Evolutionary conservation across 306 rosid genomes (phyloP), one percentile per base, ranked within the genome.

Genomic region (Begonia peltatifolia): DNA sequence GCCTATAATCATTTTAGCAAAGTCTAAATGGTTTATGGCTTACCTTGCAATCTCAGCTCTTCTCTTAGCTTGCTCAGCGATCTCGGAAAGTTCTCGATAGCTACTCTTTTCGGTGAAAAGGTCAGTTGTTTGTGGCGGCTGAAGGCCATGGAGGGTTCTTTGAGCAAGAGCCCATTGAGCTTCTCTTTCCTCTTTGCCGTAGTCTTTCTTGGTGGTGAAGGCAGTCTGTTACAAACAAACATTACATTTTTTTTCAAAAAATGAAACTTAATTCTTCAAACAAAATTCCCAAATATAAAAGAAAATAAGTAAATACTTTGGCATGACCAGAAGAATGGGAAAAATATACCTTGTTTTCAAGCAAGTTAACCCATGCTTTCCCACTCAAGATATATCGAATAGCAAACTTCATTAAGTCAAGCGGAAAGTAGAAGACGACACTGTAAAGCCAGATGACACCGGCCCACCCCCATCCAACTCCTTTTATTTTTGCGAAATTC

Each of bases 101-200:
- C 81, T 86, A 76, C 65, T 83, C 75, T 90, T 90, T 23, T 90
- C 99, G 30, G 62, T 67, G 74, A 90, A 90, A 60, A 80, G 16
- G 17, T 42, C 52, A 2, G 73, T 51, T 17, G 78, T 1, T 64
- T 83, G 94, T 11, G 96, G 88, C 38, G 99, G 88, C 65, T 90
- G 93, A 69, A 90, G 95, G 12, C 99, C 99, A 52, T 90, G 99
- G 15, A 90, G 64, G 41, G 99, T 90, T 68, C 99, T 83, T 64
- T 90, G 99, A 72, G 99, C 99, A 73, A 17, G 88, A 55, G 99
- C 99, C 99, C 99, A 90, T 41, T 90, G 99, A 68, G 99, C 99
- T 69, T 90, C 99, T 64, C 99, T 83, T 61, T 90, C 92, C 43
- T 69, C 99, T 35, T 75, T 90, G 14, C 99, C 99, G 17, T 83